Evolutionary conservation across 352 stramenopile species (phyloP).

Genomic region (Globisporangium barbulae): DNA sequence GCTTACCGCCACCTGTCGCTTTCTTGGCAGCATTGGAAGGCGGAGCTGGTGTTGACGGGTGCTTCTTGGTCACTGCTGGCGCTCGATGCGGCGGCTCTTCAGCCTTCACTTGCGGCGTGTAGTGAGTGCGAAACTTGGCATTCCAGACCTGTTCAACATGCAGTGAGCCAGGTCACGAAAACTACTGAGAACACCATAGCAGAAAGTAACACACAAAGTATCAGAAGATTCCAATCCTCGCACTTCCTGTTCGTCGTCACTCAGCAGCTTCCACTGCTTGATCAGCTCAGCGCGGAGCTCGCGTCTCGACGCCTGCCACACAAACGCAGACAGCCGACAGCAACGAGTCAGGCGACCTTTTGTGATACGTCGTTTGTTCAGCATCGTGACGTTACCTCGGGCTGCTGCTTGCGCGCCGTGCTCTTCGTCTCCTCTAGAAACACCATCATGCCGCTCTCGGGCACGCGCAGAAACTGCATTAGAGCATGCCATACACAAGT

Average conservation of each 20-base stretch:
- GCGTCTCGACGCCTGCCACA: conserved; percentile 23
- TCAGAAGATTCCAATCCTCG: not conserved
- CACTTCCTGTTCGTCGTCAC: conserved; percentile 30
- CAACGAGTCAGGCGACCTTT: not conserved
- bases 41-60: not conserved
- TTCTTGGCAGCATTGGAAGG: not conserved
- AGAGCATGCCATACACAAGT: not conserved
- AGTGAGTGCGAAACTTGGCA: conserved; percentile 7
- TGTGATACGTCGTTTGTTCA: too few species aligned
- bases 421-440: conserved; percentile 32
- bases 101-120: conserved; percentile 1
- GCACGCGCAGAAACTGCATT: conserved; percentile 30
- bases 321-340: not conserved
- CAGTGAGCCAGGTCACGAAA: not conserved
- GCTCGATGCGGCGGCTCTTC: not conserved
- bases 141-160: conserved; percentile 14
- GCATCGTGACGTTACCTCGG: conserved; percentile 16
- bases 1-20: not conserved
- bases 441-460: conserved; percentile 29
- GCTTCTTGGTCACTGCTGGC: conserved; percentile 6
- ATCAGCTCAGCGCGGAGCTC: conserved; percentile 22
- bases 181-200: not conserved
- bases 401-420: conserved; percentile 22
- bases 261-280: conserved; percentile 28
- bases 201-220: not conserved